Evolutionary conservation across 2,329 filamentous ascomycete genomes (phyloP), one percentile per base, ranked within the genome.

Genomic region (Epichloe uncinata): DNA sequence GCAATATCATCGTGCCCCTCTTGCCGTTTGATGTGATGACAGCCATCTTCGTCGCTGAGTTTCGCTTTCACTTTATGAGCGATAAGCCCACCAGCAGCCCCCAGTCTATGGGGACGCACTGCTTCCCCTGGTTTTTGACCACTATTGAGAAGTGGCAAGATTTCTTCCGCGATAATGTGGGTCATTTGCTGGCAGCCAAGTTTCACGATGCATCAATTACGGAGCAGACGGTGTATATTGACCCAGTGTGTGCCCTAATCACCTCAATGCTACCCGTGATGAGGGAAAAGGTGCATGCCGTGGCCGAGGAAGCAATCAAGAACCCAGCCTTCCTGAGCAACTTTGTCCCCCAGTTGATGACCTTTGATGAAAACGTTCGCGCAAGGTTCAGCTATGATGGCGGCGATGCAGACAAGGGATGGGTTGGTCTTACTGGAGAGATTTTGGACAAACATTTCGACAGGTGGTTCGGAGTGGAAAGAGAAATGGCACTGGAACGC

Each of bases 1-100:
- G 72, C 38, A 63, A 68, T 11, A 57, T 57, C 0, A 62, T 69
- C 9, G 68, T 78, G 2, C 63, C 80, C 4, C 68, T 90, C 3
- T 74, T 94, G 2, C 79, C 95, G 2, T 76, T 97, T 49, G 81
- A 90, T 54, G 84, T 87, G 49, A 87, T 98, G 74, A 79, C 84
- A 3, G 80, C 80, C 52, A 85, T 89, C 13, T 82, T 96, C 46
- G 77, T 87, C 50, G 82, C 89, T 58, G 86, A 93, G 61, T 98
- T 98, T 67, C 83, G 81, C 55, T 98, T 93, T 67, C 93, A 98
- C 66, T 98, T 98, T 61, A 84, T 94, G 57, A 85, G 88, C 52
- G 84, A 90, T 64, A 90, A 84, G 65, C 82, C 85, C 42, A 98
- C 91, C 2, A 96, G 78, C 63, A 73, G 67, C 30, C 69, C 77